These are phyloP conservation scores for Rhodamnia argentea DNA, from an alignment of 345 rosid species.

Conservation along the genomic window DNA sequence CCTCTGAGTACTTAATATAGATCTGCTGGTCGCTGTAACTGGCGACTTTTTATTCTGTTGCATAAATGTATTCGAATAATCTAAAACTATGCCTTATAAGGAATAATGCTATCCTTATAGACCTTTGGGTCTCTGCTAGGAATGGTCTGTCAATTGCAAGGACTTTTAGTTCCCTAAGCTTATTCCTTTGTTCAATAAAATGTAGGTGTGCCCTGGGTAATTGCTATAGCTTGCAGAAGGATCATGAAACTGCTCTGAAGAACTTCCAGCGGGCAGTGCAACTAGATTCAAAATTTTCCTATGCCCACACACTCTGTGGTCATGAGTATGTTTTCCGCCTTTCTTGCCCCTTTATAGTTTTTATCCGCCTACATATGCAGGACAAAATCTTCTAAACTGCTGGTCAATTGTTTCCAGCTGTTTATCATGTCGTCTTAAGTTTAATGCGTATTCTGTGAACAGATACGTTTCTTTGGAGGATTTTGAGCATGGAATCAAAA, in stretches of 20 bases:
- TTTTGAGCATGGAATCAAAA: conserved; percentile 86
- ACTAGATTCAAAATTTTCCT: conserved; percentile 81
- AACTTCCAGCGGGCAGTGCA: conserved; percentile 90
- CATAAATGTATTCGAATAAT: neutral
- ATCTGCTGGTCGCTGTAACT: neutral
- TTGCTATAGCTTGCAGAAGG: conserved; percentile 94
- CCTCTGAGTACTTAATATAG: neutral
- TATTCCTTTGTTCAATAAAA: neutral
- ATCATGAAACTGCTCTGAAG: conserved; percentile 94
- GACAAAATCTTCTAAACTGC: neutral
- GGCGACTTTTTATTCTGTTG: neutral
- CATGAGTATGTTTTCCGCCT: conserved; percentile 60
- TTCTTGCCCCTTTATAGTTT: neutral
- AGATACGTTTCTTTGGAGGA: conserved; percentile 89
- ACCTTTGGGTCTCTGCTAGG: neutral
- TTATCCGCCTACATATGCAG: neutral
- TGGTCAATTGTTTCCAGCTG: neutral
- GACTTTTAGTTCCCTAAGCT: neutral
- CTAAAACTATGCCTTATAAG: neutral
- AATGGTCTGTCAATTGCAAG: neutral
- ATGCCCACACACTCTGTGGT: conserved; percentile 92
- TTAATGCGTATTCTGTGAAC: neutral
- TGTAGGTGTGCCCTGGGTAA: conserved; percentile 99
- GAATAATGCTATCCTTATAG: neutral
- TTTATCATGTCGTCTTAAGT: neutral